A percentile compares a stretch with the other conserved stretches of the same genome.
phyloP scores from a whole-genome alignment of 2,329 filamentous ascomycete species.

The Paracoccidioides brasiliensis region DNA sequence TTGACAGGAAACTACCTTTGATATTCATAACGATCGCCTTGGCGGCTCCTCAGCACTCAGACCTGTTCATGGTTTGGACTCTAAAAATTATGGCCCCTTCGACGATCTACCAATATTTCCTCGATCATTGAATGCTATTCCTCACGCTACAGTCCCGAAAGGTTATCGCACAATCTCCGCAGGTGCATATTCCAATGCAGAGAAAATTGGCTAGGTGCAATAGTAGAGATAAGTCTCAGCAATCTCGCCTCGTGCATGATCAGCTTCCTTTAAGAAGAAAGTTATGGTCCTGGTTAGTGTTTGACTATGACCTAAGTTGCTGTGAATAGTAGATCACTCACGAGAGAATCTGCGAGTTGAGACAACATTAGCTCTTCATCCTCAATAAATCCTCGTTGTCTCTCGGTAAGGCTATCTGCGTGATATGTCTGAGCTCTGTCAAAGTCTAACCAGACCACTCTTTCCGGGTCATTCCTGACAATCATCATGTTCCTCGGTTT shows the following conservation, averaged over 20 bases:
- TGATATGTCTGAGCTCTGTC: constrained; percentile 4
- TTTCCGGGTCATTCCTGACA: constrained; percentile 7
- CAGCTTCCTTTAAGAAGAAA: neutral
- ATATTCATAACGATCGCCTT: neutral
- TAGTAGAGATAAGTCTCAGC: neutral
- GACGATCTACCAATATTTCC: neutral
- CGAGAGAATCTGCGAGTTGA: neutral
- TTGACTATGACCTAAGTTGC: neutral
- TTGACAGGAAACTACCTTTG: neutral
- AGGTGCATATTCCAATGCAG: neutral
- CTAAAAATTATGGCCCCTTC: neutral
- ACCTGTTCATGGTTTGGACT: neutral
- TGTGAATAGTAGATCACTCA: neutral
- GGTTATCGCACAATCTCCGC: neutral
- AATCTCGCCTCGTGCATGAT: neutral
- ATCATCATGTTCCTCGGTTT: constrained; percentile 18
- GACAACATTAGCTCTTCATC: constrained; percentile 1
- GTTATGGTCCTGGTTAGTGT: neutral
- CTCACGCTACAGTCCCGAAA: neutral
- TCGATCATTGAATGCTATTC: neutral
- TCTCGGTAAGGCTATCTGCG: constrained; percentile 1
- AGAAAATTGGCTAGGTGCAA: neutral
- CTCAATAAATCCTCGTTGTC: neutral
- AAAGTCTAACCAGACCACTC: constrained; percentile 11
- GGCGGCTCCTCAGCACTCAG: too few species aligned